These are phyloP conservation scores for Pseudogymnoascus destructans DNA, from an alignment of 2,329 filamentous ascomycete species.

Conservation along the genomic window DNA sequence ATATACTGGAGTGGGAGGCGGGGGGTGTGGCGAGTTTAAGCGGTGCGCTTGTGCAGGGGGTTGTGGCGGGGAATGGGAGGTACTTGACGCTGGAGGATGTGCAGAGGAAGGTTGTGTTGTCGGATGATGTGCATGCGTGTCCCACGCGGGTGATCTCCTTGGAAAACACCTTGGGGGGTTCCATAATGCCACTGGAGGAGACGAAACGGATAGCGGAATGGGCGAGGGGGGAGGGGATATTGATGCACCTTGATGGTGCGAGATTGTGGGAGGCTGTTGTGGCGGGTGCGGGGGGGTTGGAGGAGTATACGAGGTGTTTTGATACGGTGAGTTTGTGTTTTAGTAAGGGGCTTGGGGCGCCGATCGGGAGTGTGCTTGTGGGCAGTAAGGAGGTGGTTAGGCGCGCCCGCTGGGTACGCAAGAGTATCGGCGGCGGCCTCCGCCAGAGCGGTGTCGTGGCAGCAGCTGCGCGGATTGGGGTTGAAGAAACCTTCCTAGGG, in stretches of 20 bases:
- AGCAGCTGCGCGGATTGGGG: slow-evolving; percentile 60
- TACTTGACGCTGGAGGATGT: slow-evolving; percentile 47
- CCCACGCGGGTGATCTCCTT: slow-evolving; percentile 71
- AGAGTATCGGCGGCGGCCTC: slow-evolving; percentile 67
- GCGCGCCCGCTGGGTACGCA: slow-evolving; percentile 59
- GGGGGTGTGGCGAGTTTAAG: slow-evolving; percentile 56
- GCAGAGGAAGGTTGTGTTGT: slow-evolving; percentile 46
- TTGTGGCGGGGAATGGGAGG: slow-evolving; percentile 55
- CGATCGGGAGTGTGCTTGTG: slow-evolving; percentile 63
- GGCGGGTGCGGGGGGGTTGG: slow-evolving; percentile 51
- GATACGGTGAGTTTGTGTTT: slow-evolving; percentile 70
- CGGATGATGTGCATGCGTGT: slow-evolving; percentile 61
- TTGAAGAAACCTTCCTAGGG: slow-evolving; percentile 66
- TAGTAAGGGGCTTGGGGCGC: slow-evolving; percentile 70
- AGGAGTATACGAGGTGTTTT: slow-evolving; percentile 54
- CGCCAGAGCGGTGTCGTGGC: slow-evolving; percentile 66
- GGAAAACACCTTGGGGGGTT: slow-evolving; percentile 75
- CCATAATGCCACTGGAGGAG: slow-evolving; percentile 64
- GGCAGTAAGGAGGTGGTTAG: slow-evolving; percentile 33
- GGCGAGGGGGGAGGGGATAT: slow-evolving; percentile 49
- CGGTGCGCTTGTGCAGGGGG: slow-evolving; percentile 54
- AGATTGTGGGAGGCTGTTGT: slow-evolving; percentile 70
- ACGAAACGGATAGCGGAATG: slow-evolving; percentile 56
- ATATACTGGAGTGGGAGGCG: slow-evolving; percentile 58
- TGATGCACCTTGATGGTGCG: slow-evolving; percentile 67